phyloP scores from a whole-genome alignment of 2,329 filamentous ascomycete species.

The Myriosclerotinia curreyana region DNA sequence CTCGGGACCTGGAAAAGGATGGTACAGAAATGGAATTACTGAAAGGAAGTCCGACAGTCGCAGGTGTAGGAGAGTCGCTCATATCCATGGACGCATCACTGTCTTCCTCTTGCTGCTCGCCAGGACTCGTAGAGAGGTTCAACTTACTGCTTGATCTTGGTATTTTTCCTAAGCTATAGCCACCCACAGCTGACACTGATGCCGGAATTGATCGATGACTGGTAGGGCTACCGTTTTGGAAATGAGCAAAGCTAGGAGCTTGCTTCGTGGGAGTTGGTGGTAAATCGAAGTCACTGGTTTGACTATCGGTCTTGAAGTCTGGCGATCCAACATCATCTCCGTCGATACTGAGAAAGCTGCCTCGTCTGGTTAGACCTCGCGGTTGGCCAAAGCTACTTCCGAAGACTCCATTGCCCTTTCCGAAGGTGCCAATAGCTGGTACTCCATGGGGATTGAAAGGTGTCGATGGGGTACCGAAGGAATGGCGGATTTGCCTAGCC shows the following conservation, averaged over 20 bases:
- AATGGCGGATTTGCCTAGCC: conserved; percentile 62
- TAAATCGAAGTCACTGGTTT: conserved; percentile 65
- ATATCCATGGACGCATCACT: conserved; percentile 37
- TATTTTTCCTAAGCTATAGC: conserved; percentile 32
- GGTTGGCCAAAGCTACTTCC: conserved; percentile 50
- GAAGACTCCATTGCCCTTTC: conserved; percentile 58
- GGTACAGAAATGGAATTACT: conserved; percentile 41
- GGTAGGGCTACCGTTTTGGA: conserved; percentile 36
- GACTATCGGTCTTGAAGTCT: conserved; percentile 61
- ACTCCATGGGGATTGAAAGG: conserved; percentile 66
- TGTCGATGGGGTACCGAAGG: conserved; percentile 76
- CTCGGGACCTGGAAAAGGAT: conserved; percentile 43
- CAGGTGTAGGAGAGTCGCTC: conserved; percentile 39
- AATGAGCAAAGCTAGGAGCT: conserved; percentile 40
- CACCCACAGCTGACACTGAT: conserved; percentile 33
- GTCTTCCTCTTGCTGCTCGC: conserved; percentile 32
- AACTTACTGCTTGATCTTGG: conserved; percentile 41
- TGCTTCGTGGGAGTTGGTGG: conserved; percentile 95
- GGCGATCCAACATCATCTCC: conserved; percentile 52
- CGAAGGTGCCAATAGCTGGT: conserved; percentile 47
- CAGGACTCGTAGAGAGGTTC: conserved; percentile 35
- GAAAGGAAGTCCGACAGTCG: conserved; percentile 40
- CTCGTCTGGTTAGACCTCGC: conserved; percentile 44
- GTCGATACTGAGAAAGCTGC: conserved; percentile 78
- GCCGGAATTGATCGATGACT: conserved; percentile 33